Base-by-base conservation (phyloP, 129 eudicot genomes). In the Chrysanthemum lavandulifolium region DNA sequence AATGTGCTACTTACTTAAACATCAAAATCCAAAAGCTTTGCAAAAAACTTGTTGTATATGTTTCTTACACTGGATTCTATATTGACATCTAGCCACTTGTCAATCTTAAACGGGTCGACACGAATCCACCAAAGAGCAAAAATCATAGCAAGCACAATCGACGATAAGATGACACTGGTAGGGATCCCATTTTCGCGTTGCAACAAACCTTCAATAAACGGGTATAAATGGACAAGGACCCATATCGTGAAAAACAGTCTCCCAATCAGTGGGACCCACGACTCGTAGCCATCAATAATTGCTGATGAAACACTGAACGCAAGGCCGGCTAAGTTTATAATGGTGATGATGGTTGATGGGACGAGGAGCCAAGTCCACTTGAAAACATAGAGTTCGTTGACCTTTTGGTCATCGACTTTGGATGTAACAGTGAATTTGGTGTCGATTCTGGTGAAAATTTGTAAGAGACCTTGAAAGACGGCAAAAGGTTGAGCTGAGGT, bases 391-490 rank as follows among this genome's bases (percentile, higher is more conserved):
- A 90, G 91, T 79, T 90, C 97, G n/a, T 90, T 91, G n/a, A 91
- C 95, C 18, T 90, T 95, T 68, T 90, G 95, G 29, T 90, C 97
- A 6, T 78, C 65, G 16, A 91, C 95, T 78, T 90, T 87, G 10
- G 97, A 90, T 2, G 97, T 87, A 80, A 87, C 95, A 3, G 97
- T 90, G 81, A 90, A 90, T 60, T 85, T 90, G 82, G 97, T 90
- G 71, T 90, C 97, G 19, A 90, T 90, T 48, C 91, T 91, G 11
- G 94, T 94, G 5, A 90, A 84, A 23, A 90, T 91, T 82, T 90
- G 80, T 2, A 90, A 57, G 55, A 90, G 86, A 33, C 97, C 95
- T 84, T 90, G 97, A 81, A 87, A 90, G 54, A 90, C 89, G 25
- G 97, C 95, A 52, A 90, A 87, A 11, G 87, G 84, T 73, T 90